phyloP scores from a whole-genome alignment of 1,284 basidiomycete species.

The Lignosus rhinocerotis region DNA sequence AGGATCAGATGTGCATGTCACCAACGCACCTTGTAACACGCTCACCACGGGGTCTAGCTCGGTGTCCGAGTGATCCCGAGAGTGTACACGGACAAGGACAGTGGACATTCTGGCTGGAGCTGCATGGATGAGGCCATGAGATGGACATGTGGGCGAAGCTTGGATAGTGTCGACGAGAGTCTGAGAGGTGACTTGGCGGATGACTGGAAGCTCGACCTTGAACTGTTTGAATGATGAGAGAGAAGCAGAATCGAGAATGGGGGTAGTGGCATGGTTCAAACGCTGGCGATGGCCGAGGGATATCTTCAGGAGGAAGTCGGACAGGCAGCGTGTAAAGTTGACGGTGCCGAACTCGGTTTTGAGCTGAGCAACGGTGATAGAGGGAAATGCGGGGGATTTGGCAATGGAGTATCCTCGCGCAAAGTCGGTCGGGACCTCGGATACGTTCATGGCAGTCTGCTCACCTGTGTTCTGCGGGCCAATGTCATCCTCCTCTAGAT shows the following conservation, averaged over 20 bases:
- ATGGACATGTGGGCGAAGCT: not conserved
- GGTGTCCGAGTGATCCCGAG: no score
- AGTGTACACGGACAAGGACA: constrained; percentile 2
- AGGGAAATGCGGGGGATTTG: not conserved
- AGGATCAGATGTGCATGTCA: no score
- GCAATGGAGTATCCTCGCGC: not conserved
- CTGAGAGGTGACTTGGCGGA: constrained; percentile 3
- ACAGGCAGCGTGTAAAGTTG: not conserved
- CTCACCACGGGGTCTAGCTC: no score
- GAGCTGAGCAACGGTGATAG: not conserved
- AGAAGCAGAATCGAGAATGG: not conserved
- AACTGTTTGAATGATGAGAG: not conserved
- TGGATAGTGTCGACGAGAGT: constrained; percentile 1
- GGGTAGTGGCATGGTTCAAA: not conserved
- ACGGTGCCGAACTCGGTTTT: not conserved
- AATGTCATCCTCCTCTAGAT: no score
- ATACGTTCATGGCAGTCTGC: not conserved
- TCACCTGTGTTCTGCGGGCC: no score
- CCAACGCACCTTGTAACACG: no score
- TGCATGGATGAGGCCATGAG: not conserved
- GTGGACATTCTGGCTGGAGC: not conserved
- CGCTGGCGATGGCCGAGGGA: not conserved
- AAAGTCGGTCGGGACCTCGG: not conserved
- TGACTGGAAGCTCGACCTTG: constrained; percentile 1
- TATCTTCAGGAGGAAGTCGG: not conserved